Evolutionary conservation across 73 alveolate species (phyloP).

Genomic region (Uronychia binucleata): DNA sequence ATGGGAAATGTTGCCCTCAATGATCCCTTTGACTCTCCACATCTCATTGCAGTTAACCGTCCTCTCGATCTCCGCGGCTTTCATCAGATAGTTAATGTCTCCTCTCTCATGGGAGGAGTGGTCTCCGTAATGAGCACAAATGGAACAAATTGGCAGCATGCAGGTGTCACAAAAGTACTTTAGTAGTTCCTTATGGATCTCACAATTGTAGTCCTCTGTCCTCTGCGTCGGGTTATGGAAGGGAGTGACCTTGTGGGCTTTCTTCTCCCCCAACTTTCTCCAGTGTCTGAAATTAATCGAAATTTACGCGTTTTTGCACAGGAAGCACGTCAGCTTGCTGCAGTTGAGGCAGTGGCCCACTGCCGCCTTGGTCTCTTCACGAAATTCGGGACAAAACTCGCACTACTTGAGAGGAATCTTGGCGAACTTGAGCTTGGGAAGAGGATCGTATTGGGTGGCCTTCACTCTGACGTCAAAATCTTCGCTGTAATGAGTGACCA

Average conservation of each 20-base stretch:
- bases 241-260: slow-evolving; percentile 53
- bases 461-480: not conserved
- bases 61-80: slow-evolving; percentile 1
- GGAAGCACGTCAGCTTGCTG: slow-evolving; percentile 44
- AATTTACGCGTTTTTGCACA: slow-evolving; percentile 33
- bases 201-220: slow-evolving; percentile 40
- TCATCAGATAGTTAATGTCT: not conserved
- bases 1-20: slow-evolving; percentile 10
- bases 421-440: not conserved
- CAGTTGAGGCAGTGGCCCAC: slow-evolving; percentile 65
- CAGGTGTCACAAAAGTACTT: slow-evolving; percentile 21
- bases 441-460: not conserved
- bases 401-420: not conserved
- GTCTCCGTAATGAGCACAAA: slow-evolving; percentile 20
- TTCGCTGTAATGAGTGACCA: not conserved
- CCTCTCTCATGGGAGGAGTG: not conserved
- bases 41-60: not conserved
- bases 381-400: not conserved
- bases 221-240: slow-evolving; percentile 13
- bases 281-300: slow-evolving; percentile 25
- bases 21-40: slow-evolving; percentile 5
- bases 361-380: slow-evolving; percentile 23
- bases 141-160: slow-evolving; percentile 25
- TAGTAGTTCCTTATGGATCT: slow-evolving; percentile 22
- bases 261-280: slow-evolving; percentile 40